phyloP scores from a whole-genome alignment of 352 stramenopile genomes.

The Phytophthora boehmeriae region DNA sequence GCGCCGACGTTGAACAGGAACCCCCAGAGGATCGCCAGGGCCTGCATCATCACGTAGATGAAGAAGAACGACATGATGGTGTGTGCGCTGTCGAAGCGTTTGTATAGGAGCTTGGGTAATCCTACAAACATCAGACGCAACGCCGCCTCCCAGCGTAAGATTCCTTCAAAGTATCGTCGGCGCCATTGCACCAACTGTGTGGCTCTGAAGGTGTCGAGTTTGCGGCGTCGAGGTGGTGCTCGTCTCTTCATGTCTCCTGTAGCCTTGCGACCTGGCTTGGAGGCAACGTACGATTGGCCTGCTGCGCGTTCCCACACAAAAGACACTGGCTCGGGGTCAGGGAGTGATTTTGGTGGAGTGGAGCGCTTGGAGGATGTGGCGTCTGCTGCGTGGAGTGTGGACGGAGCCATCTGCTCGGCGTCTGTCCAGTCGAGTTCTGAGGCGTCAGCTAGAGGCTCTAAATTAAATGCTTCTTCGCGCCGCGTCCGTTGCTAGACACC shows the following conservation, averaged over 20 bases:
- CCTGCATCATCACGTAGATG: slow-evolving; percentile 86
- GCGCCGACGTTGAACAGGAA: slow-evolving; percentile 87
- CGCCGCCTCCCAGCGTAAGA: slow-evolving; percentile 68
- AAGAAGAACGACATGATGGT: slow-evolving; percentile 84
- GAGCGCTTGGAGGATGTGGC: slow-evolving; percentile 5
- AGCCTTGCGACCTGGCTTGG: slow-evolving; percentile 2
- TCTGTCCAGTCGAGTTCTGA: slow-evolving; percentile 24
- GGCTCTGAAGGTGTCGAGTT: slow-evolving; percentile 22
- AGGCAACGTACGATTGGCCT: not conserved
- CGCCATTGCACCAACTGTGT: slow-evolving; percentile 48
- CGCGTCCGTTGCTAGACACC: too few species aligned
- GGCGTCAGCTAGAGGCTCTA: not conserved
- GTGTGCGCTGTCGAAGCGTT: slow-evolving; percentile 50
- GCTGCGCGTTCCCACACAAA: slow-evolving; percentile 13
- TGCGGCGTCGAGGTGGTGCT: slow-evolving; percentile 1
- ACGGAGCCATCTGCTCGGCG: slow-evolving; percentile 36
- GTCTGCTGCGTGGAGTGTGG: slow-evolving; percentile 4
- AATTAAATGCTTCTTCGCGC: too few species aligned
- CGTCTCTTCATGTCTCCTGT: slow-evolving; percentile 15
- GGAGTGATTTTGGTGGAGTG: slow-evolving; percentile 21
- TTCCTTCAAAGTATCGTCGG: slow-evolving; percentile 64
- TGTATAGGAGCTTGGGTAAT: slow-evolving; percentile 56
- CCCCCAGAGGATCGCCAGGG: slow-evolving; percentile 85
- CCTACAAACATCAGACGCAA: slow-evolving; percentile 67
- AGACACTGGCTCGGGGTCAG: slow-evolving; percentile 16